Conservation (phyloP, 352 stramenopile species). For the Pythium scleroteichum region DNA sequence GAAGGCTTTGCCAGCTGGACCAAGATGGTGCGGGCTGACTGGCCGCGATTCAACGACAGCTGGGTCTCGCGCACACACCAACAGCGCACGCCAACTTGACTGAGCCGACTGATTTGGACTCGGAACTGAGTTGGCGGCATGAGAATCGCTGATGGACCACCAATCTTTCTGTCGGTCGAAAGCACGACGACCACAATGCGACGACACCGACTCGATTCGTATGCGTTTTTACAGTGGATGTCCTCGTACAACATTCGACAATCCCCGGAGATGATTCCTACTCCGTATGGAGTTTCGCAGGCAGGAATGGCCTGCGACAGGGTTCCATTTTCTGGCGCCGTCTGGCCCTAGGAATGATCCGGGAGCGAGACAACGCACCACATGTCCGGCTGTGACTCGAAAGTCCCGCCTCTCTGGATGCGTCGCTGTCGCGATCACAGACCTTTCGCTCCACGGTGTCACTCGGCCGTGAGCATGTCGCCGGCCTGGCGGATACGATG, state of each 20-base stretch:
- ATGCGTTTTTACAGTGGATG: not conserved
- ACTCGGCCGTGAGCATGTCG: not conserved
- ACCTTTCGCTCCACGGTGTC: no score
- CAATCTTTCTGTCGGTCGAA: not conserved
- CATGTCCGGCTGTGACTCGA: not conserved
- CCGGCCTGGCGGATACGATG: not conserved
- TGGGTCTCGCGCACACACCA: constrained; percentile 18
- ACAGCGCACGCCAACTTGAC: constrained; percentile 17
- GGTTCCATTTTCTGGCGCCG: constrained; percentile 5
- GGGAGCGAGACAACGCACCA: constrained; percentile 1
- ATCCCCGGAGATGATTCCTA: not conserved
- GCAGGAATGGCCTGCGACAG: constrained; percentile 2
- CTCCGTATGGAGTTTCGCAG: not conserved
- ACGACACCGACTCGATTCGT: constrained; percentile 3
- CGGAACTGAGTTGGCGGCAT: constrained; percentile 24
- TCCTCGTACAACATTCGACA: not conserved
- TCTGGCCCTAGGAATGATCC: not conserved
- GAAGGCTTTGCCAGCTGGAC: constrained; percentile 2
- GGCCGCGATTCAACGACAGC: not conserved
- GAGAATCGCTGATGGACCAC: no score
- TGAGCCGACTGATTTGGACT: constrained; percentile 31
- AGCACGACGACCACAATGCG: no score
- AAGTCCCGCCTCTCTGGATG: not conserved
- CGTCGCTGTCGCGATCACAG: not conserved
- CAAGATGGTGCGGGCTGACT: not conserved